Evolutionary conservation across 208 protist species (phyloP), one percentile per base, ranked within the genome.

Genomic region (Leishmania amazonensis): DNA sequence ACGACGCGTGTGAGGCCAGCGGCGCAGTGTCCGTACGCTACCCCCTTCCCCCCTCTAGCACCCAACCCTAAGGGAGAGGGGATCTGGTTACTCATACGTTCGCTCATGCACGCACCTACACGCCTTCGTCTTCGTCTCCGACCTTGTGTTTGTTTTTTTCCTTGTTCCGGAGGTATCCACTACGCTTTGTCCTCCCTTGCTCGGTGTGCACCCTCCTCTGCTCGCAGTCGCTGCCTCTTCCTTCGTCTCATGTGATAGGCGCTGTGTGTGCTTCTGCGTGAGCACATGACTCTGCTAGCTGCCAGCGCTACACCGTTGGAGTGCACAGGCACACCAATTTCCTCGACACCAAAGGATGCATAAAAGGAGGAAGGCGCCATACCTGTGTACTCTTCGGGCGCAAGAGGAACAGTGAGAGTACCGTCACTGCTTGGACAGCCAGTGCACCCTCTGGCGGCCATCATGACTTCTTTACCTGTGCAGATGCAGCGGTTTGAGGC

Each of bases 401-500:
- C 47, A 51, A 51, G 42, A 17, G 45, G 28, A 40, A 21, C 64
- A 68, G 42, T 51, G 17, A 40, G 21, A 17, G 28, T 17, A 49
- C 31, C 19, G 6, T 21, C 8, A n/a, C 24, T 47, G 9, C 5
- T 45, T 45, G 42, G 71, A 19, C 53, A 75, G n/a, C 47, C 47
- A n/a, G 45, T n/a, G 60, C n/a, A 38, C 6, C 28, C 28, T 78
- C 58, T 35, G 40, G 53, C 54, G 31, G 35, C 35, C 35, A 78
- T 51, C 17, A 83, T 78, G 76, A 9, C 70, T 51, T 40, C 53
- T 31, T 45, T 68, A 58, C 21, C 11, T 17, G 74, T 72, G 8
- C 9, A 73, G 35, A 60, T 83, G n/a, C 19, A 72, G 78, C 73
- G 51, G 51, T 86, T 65, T 42, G 83, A 82, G 45, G 78, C 62